A percentile compares a stretch with the other conserved stretches of the same genome.
Evolutionary conservation across 1,284 basidiomycete species (phyloP).

Genomic region (Melampsora larici-populina): DNA sequence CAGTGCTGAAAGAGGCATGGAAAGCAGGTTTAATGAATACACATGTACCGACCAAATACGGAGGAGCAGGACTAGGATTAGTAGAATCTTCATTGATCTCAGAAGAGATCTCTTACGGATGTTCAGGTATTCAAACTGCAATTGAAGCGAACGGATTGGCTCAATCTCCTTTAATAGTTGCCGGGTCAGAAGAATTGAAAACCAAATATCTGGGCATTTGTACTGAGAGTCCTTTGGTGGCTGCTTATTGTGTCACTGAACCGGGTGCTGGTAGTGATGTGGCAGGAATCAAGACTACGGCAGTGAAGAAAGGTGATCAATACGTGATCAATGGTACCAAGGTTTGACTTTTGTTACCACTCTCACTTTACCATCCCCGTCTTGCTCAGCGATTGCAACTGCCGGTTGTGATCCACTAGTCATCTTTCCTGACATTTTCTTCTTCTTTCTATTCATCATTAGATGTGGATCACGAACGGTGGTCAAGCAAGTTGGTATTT

Average conservation of each 20-base stretch:
- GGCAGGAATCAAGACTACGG: slow-evolving; percentile 57
- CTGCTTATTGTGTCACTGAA: slow-evolving; percentile 58
- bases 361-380: slow-evolving; percentile 25
- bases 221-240: slow-evolving; percentile 61
- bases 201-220: slow-evolving; percentile 61
- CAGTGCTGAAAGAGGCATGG: slow-evolving; percentile 60
- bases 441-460: neutral
- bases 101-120: slow-evolving; percentile 59
- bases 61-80: slow-evolving; percentile 59
- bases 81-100: slow-evolving; percentile 57
- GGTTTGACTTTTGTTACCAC: slow-evolving; percentile 52
- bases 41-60: slow-evolving; percentile 58
- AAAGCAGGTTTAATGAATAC: slow-evolving; percentile 57
- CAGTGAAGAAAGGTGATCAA: slow-evolving; percentile 59
- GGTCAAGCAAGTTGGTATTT: slow-evolving; percentile 57
- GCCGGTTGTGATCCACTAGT: slow-evolving; percentile 45
- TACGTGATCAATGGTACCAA: slow-evolving; percentile 60
- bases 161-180: slow-evolving; percentile 59
- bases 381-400: too few species aligned
- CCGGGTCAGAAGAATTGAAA: slow-evolving; percentile 59
- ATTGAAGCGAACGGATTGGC: slow-evolving; percentile 59
- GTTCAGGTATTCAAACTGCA: slow-evolving; percentile 60
- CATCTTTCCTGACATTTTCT: too few species aligned
- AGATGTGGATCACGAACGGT: slow-evolving; percentile 56
- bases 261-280: slow-evolving; percentile 60